These are phyloP conservation scores for Spiraea crenata DNA, from an alignment of 331 rosid genomes.

Conservation along the genomic window DNA sequence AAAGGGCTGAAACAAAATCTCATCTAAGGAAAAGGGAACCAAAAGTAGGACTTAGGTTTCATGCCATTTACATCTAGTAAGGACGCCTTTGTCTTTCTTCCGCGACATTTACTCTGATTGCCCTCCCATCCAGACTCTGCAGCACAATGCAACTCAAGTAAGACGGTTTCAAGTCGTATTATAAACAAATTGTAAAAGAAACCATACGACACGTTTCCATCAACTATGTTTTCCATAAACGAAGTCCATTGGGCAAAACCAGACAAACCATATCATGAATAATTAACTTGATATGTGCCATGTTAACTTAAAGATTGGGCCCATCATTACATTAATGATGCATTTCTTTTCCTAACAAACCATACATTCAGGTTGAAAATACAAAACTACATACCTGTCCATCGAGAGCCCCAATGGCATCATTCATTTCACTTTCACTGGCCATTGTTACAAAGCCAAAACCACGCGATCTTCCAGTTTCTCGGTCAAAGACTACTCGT, in stretches of 20 bases:
- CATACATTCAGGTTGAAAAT: background rate
- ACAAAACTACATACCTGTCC: constrained; percentile 69
- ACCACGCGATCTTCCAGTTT: constrained; percentile 95
- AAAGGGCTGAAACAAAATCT: constrained; percentile 26
- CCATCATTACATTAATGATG: background rate
- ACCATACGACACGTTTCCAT: background rate
- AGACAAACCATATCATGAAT: background rate
- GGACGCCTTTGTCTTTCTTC: constrained; percentile 80
- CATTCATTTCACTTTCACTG: constrained; percentile 67
- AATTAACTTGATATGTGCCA: background rate
- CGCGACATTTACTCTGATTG: constrained; percentile 88
- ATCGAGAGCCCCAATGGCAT: constrained; percentile 92
- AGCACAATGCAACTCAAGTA: constrained; percentile 21
- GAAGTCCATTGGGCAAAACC: background rate
- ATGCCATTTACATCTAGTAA: constrained; percentile 40
- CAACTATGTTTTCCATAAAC: background rate
- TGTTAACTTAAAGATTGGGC: background rate
- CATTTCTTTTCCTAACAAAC: background rate
- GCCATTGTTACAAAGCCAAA: constrained; percentile 91
- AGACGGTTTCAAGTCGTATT: background rate
- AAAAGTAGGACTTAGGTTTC: constrained; percentile 20
- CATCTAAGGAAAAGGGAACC: constrained; percentile 14
- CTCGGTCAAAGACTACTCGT: constrained; percentile 78
- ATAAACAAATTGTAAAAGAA: background rate
- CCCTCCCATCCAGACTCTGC: constrained; percentile 86